phyloP scores from a whole-genome alignment of 1,284 basidiomycete genomes.

The Papiliotrema laurentii region DNA sequence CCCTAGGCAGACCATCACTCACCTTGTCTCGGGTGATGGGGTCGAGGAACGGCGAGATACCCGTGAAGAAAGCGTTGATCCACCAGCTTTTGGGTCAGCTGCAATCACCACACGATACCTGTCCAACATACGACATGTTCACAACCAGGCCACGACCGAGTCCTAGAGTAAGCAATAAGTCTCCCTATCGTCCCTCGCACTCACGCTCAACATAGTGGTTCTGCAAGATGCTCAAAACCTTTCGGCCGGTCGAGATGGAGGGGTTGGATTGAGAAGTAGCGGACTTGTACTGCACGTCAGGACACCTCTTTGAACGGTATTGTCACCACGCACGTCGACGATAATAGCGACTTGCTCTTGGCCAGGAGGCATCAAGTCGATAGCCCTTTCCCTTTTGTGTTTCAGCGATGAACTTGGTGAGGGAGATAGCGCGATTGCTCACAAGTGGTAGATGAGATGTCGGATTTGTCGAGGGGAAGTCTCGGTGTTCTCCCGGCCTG shows the following conservation, averaged over 20 bases:
- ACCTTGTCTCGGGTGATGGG: slow-evolving; percentile 87
- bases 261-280: slow-evolving; percentile 75
- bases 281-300: slow-evolving; percentile 57
- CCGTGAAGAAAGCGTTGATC: slow-evolving; percentile 80
- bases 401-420: not conserved
- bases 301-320: not conserved
- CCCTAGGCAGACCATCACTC: slow-evolving; percentile 13
- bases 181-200: too few relatives aligned
- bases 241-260: slow-evolving; percentile 68
- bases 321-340: slow-evolving; percentile 55
- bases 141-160: slow-evolving; percentile 79
- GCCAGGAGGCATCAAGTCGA: slow-evolving; percentile 75
- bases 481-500: slow-evolving; percentile 74
- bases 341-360: slow-evolving; percentile 76
- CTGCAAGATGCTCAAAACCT: slow-evolving; percentile 78
- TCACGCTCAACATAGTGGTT: slow-evolving; percentile 76
- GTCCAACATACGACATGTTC: slow-evolving; percentile 61
- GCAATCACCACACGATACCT: slow-evolving; percentile 9
- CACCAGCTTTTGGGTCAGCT: slow-evolving; percentile 47
- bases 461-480: slow-evolving; percentile 68
- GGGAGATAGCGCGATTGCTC: slow-evolving; percentile 44
- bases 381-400: slow-evolving; percentile 70
- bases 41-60: slow-evolving; percentile 81
- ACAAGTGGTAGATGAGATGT: slow-evolving; percentile 79
- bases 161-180: too few relatives aligned